Conservation (phyloP, 768 basidiomycete genomes). For the Pleurotus cornucopiae region DNA sequence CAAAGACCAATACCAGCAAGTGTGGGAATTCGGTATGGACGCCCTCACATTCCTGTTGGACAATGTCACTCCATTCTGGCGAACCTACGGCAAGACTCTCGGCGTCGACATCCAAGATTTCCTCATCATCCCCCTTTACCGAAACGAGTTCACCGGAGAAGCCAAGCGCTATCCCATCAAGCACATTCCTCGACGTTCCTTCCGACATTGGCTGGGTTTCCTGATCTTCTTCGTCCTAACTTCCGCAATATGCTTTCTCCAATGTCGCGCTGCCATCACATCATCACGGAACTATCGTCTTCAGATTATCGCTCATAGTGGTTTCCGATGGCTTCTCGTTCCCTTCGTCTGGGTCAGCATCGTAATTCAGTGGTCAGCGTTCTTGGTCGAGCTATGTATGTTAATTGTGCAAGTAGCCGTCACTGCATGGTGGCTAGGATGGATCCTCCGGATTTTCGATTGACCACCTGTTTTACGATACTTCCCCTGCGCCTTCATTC, state of each 20-base stretch:
- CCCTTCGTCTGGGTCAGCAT: conserved; percentile 65
- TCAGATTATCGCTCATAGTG: conserved; percentile 52
- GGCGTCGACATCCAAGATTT: conserved; percentile 78
- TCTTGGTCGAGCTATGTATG: conserved; percentile 53
- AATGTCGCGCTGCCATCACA: conserved; percentile 53
- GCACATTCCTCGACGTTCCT: conserved; percentile 55
- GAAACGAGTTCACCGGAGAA: conserved; percentile 82
- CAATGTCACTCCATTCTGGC: conserved; percentile 76
- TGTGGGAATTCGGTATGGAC: conserved; percentile 82
- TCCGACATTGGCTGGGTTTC: conserved; percentile 66
- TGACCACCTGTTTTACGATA: background rate
- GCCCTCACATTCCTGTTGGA: conserved; percentile 72
- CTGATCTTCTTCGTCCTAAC: conserved; percentile 45
- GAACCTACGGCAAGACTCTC: conserved; percentile 78
- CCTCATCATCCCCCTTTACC: conserved; percentile 76
- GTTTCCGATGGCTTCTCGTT: conserved; percentile 58
- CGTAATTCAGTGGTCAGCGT: conserved; percentile 64
- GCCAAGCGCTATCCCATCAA: conserved; percentile 59
- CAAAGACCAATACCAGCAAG: conserved; percentile 72
- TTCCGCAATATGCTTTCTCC: conserved; percentile 47
- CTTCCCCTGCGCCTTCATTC: background rate
- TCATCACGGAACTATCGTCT: conserved; percentile 52
- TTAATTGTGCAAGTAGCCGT: conserved; percentile 57
- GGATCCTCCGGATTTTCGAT: conserved; percentile 50
- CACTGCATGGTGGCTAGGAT: conserved; percentile 72